These are phyloP conservation scores for Paraphaeosphaeria sporulosa DNA, from an alignment of 2,329 filamentous ascomycete species.

Conservation along the genomic window DNA sequence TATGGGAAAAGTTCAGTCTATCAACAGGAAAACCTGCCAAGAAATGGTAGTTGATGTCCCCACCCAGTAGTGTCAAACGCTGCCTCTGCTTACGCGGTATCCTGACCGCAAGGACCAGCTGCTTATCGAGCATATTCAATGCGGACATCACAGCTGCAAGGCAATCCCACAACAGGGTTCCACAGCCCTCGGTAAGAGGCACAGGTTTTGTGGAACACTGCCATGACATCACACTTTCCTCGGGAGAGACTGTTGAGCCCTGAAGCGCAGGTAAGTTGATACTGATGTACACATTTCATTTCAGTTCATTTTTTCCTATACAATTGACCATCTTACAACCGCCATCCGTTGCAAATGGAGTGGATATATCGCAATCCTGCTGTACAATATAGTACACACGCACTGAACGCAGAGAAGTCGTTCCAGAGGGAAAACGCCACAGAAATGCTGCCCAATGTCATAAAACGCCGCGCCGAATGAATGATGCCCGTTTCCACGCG, in stretches of 20 bases:
- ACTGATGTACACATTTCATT: neutral
- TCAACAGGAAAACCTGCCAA: too few relatives aligned
- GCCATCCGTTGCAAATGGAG: constrained; percentile 1
- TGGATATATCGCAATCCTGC: constrained; percentile 2
- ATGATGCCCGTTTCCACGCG: neutral
- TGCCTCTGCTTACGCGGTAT: neutral
- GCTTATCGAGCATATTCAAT: neutral
- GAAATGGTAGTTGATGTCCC: too few relatives aligned
- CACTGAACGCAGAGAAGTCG: neutral
- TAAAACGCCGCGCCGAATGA: neutral
- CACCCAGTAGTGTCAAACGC: neutral
- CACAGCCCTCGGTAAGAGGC: too few relatives aligned
- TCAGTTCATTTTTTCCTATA: neutral
- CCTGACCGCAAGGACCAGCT: neutral
- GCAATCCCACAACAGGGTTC: too few relatives aligned
- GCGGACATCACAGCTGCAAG: neutral
- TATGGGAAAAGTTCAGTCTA: too few relatives aligned
- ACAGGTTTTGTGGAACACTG: too few relatives aligned
- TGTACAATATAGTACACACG: constrained; percentile 9
- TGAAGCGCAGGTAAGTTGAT: neutral
- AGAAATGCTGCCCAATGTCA: neutral
- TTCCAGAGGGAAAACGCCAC: neutral
- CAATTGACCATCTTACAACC: constrained; percentile 5
- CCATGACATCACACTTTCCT: too few relatives aligned
- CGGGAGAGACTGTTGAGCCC: neutral